A percentile compares a stretch with the other conserved stretches of the same genome.
These are phyloP conservation scores for Clonostachys solani DNA, from an alignment of 2,329 filamentous ascomycete species.

Conservation along the genomic window DNA sequence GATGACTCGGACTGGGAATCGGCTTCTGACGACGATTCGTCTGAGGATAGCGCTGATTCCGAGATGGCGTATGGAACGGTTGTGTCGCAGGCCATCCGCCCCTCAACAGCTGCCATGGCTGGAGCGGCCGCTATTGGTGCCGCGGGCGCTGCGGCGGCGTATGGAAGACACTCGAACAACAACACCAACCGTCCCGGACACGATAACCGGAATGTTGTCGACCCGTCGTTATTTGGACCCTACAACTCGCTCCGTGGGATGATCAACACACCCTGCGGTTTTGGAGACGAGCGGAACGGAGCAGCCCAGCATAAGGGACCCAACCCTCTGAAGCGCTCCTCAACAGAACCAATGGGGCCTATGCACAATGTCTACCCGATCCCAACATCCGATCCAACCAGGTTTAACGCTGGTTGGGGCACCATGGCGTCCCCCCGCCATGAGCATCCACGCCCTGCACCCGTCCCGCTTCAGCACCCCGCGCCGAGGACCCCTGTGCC, in stretches of 20 bases:
- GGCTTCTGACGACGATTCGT: constrained; percentile 42
- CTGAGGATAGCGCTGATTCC: constrained; percentile 31
- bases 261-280: constrained; percentile 51
- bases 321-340: constrained; percentile 12
- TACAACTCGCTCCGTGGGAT: constrained; percentile 56
- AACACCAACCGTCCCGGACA: not conserved
- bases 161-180: not conserved
- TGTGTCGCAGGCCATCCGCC: constrained; percentile 14
- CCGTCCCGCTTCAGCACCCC: constrained; percentile 77
- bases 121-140: constrained; percentile 31
- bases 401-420: constrained; percentile 51
- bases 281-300: constrained; percentile 20
- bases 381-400: constrained; percentile 59
- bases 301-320: constrained; percentile 7
- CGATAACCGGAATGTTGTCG: constrained; percentile 46
- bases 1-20: constrained; percentile 56
- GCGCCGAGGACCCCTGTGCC: constrained; percentile 74
- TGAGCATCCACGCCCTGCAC: constrained; percentile 40
- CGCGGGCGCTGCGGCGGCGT: constrained; percentile 25
- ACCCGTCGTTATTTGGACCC: constrained; percentile 55
- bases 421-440: not conserved
- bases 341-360: constrained; percentile 12
- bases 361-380: constrained; percentile 65
- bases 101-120: constrained; percentile 12
- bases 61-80: constrained; percentile 24